Percentiles rank a stretch among this genome's conserved stretches.
Conservation (phyloP, 768 basidiomycete species). For the Serendipita sp. region DNA sequence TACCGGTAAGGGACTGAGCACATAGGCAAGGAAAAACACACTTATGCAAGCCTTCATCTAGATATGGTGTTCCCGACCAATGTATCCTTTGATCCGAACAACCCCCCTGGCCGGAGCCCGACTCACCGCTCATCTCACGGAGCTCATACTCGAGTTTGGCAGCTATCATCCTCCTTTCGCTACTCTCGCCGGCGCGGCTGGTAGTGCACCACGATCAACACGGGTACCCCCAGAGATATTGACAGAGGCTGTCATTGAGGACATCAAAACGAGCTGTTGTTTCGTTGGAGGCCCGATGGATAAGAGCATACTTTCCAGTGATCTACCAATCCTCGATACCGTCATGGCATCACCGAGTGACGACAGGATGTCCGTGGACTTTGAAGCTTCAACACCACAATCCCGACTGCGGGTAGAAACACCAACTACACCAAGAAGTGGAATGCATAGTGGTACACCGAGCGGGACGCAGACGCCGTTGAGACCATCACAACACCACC, state of each 20-base stretch:
- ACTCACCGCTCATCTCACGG: slow-evolving; percentile 64
- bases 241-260: slow-evolving; percentile 67
- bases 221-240: slow-evolving; percentile 68
- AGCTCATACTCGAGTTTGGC: slow-evolving; percentile 68
- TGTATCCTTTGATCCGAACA: slow-evolving; percentile 67
- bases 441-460: not conserved
- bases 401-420: not conserved
- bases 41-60: slow-evolving; percentile 19
- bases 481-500: not conserved
- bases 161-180: slow-evolving; percentile 72
- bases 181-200: slow-evolving; percentile 47
- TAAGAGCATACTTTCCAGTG: slow-evolving; percentile 10
- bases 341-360: slow-evolving; percentile 7
- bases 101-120: slow-evolving; percentile 78
- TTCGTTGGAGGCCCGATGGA: slow-evolving; percentile 62
- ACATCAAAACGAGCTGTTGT: slow-evolving; percentile 78
- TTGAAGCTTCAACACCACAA: not conserved
- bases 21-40: not conserved
- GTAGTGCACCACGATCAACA: slow-evolving; percentile 40
- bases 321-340: not conserved
- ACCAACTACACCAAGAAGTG: not conserved
- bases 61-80: slow-evolving; percentile 81
- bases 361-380: slow-evolving; percentile 13
- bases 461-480: not conserved
- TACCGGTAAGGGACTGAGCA: slow-evolving; percentile 49